phyloP scores from a whole-genome alignment of 768 basidiomycete genomes.

The Nidularia sp. region DNA sequence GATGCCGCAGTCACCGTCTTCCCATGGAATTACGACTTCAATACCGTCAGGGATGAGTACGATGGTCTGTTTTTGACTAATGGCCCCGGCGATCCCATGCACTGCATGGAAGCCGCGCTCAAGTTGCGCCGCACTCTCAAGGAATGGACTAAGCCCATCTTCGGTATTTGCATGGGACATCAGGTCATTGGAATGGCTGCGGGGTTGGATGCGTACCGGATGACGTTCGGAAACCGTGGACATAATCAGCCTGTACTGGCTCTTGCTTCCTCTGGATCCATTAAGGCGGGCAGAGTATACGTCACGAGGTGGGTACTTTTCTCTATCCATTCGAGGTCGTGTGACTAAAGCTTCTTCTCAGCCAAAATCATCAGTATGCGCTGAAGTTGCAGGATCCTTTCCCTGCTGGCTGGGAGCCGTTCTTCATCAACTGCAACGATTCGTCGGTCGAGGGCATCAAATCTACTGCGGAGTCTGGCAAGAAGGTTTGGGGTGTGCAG shows the following conservation, averaged over 20 bases:
- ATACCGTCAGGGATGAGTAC: slow-evolving; percentile 80
- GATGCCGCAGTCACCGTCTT: slow-evolving; percentile 92
- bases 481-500: slow-evolving; percentile 95
- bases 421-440: slow-evolving; percentile 99
- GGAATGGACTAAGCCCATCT: slow-evolving; percentile 92
- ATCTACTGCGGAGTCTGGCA: slow-evolving; percentile 84
- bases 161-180: slow-evolving; percentile 99
- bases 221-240: slow-evolving; percentile 99
- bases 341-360: slow-evolving; percentile 17
- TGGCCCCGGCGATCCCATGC: slow-evolving; percentile 91
- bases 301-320: slow-evolving; percentile 68
- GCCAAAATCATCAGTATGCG: slow-evolving; percentile 99
- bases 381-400: slow-evolving; percentile 90
- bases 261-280: slow-evolving; percentile 87
- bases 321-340: not conserved
- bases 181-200: slow-evolving; percentile 98
- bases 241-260: slow-evolving; percentile 99
- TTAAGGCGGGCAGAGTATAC: slow-evolving; percentile 94
- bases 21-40: slow-evolving; percentile 98
- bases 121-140: slow-evolving; percentile 76
- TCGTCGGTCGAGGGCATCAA: slow-evolving; percentile 99
- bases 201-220: slow-evolving; percentile 93
- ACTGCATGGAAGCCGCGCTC: slow-evolving; percentile 81
- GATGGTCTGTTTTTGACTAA: slow-evolving; percentile 97
- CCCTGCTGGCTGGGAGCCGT: slow-evolving; percentile 96